Percentiles rank a stretch among this genome's conserved stretches.
Evolutionary conservation across 768 basidiomycete genomes (phyloP).

Genomic region (Lentinula edodes): DNA sequence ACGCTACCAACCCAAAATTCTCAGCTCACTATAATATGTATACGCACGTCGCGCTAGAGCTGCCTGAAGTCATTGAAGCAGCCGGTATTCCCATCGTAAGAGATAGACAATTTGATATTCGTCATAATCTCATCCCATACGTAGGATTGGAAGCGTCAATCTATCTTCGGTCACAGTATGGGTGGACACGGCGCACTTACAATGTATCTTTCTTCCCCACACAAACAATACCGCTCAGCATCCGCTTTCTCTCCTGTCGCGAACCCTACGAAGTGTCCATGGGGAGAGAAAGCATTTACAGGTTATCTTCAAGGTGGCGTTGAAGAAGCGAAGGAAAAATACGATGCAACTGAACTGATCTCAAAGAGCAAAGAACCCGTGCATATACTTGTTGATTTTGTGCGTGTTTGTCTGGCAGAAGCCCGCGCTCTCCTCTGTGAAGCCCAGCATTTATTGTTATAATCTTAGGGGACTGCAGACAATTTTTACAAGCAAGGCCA

Average conservation of each 20-base stretch:
- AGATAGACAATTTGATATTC: not conserved
- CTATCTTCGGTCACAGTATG: slow-evolving; percentile 97
- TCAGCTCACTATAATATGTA: slow-evolving; percentile 85
- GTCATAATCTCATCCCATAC: not conserved
- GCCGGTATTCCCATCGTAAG: slow-evolving; percentile 72
- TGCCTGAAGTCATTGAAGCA: slow-evolving; percentile 72
- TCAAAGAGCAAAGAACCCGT: slow-evolving; percentile 53
- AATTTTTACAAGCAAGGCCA: slow-evolving; percentile 83
- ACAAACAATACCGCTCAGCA: slow-evolving; percentile 71
- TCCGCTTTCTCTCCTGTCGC: slow-evolving; percentile 86
- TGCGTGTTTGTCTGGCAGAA: slow-evolving; percentile 25
- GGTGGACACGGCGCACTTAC: slow-evolving; percentile 94
- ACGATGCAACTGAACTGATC: slow-evolving; percentile 88
- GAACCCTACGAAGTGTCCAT: slow-evolving; percentile 82
- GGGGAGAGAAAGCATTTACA: slow-evolving; percentile 89
- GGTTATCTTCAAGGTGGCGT: slow-evolving; percentile 78
- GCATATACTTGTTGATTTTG: slow-evolving; percentile 84
- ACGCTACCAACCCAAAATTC: slow-evolving; percentile 77
- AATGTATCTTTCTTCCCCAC: slow-evolving; percentile 71
- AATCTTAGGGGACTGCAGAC: slow-evolving; percentile 68
- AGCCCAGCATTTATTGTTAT: not conserved
- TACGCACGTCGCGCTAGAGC: slow-evolving; percentile 75
- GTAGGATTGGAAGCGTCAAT: slow-evolving; percentile 78
- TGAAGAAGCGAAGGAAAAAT: slow-evolving; percentile 64
- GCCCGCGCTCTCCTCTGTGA: not conserved